Base-by-base conservation (phyloP, 2,329 filamentous ascomycete species). In the Cephalotrichum gorgonifer region DNA sequence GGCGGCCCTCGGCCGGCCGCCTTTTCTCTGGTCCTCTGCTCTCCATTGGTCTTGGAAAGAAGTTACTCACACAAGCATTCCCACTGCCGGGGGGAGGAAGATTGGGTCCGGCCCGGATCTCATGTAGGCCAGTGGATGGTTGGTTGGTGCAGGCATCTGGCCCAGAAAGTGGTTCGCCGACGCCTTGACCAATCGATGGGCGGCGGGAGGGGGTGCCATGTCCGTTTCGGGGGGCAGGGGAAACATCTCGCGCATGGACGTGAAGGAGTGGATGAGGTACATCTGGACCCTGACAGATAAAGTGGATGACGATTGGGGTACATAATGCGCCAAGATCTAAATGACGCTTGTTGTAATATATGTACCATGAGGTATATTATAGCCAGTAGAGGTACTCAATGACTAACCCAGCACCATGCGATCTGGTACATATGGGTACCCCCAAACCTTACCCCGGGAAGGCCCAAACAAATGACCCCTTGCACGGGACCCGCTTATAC, bases 261-360 rank as follows among this genome's bases (percentile, higher is more conserved):
- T 44, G 53, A 48, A 48, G 48, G 38, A 56, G 50, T 56, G 54
- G 54, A 54, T 52, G 54, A 56, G 53, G 48, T 50, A 49, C 52
- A 51, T 54, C 50, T 31, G 26, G 23, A 30, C 38, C 38, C 46
- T 42, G 46, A 48, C 46, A n/a, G 38, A 22, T 17, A 23, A 38
- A 14, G 26, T 30, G 25, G 20, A n/a, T n/a, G n/a, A 20, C 25
- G 28, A 20, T 12, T 28, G 26, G 3, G 33, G n/a, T 26, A 31
- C 17, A 28, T 15, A 5, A 20, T n/a, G n/a, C n/a, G n/a, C n/a
- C n/a, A n/a, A n/a, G n/a, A n/a, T n/a, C n/a, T n/a, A n/a, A n/a
- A n/a, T n/a, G n/a, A n/a, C n/a, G n/a, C n/a, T n/a, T n/a, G n/a
- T n/a, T n/a, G n/a, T n/a, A n/a, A n/a, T n/a, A n/a, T n/a, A n/a